Conservation (phyloP, 305 asterid species). For the Caryopteris hybrid region DNA sequence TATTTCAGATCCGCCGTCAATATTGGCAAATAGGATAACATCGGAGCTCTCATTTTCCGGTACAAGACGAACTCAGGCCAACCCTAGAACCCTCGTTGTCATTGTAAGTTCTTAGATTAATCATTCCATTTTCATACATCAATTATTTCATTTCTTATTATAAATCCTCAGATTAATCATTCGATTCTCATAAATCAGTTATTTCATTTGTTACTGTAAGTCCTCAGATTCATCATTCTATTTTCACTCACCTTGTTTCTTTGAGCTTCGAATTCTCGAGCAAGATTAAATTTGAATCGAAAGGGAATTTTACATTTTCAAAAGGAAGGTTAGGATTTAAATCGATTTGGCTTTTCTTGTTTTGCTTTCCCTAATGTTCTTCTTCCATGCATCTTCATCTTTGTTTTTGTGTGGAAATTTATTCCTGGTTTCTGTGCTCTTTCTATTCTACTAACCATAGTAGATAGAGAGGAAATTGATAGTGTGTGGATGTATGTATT, state of each 20-base stretch:
- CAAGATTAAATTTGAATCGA: constrained; percentile 28
- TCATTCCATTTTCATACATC: not conserved
- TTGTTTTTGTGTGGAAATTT: not conserved
- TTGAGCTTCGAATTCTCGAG: constrained; percentile 48
- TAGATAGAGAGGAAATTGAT: not conserved
- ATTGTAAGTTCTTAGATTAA: not conserved
- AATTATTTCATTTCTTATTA: not conserved
- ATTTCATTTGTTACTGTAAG: not conserved
- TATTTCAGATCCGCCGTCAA: not conserved
- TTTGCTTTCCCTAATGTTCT: constrained; percentile 35
- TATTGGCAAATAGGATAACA: not conserved
- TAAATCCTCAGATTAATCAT: not conserved
- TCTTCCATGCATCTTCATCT: constrained; percentile 92
- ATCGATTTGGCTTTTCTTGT: constrained; percentile 49
- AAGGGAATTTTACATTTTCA: constrained; percentile 23
- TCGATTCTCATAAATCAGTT: not conserved
- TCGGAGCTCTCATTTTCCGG: not conserved
- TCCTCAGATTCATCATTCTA: not conserved
- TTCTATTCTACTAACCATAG: not conserved
- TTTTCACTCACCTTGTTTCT: constrained; percentile 37
- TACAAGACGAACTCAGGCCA: not conserved
- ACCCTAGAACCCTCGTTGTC: not conserved
- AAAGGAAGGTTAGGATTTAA: constrained; percentile 57
- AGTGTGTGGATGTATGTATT: no score
- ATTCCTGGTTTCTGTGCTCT: not conserved